Base-by-base conservation (phyloP, 1,284 basidiomycete species). In the Apiotrichum sp. region DNA sequence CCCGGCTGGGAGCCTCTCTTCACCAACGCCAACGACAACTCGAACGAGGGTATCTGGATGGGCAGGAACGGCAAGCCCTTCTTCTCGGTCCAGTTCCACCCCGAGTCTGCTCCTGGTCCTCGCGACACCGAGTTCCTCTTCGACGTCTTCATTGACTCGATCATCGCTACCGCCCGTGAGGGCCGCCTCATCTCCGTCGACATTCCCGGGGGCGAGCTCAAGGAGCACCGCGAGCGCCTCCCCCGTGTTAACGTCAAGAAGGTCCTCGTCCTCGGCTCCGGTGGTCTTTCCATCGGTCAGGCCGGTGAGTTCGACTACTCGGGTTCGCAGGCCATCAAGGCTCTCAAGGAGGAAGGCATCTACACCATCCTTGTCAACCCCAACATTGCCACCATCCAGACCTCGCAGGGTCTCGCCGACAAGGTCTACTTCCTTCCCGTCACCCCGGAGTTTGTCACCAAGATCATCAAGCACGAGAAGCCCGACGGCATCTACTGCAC, bases 51-150 rank as follows among this genome's bases (percentile, higher is more conserved):
- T 67, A 96, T 98, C 69, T 96, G 93, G 79, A 91, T 84, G 75
- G 85, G 87, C 63, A 83, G 85, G 71, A 88, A 86, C 65, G 75
- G 73, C 60, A 75, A 78, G 54, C 95, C 95, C 2, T 96, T 90
- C 81, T 98, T 98, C 78, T 96, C 92, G 42, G 95, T 98, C n/a
- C 96, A 98, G 74, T 99, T 99, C 82, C 96, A 99, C 77, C 96
- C 96, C 40, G 96, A 99, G 77, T 95, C 91, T 41, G 93, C 90
- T 4, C 93, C 96, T n/a, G 96, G 96, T 42, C 96, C 96, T 32
- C 84, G 93, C 58, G 96, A 99, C 74, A 98, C 96, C 56, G 96
- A 98, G 76, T 98, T 97, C 80, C 82, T 99, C 57, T 99, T 98
- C 74, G 93, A 98, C 63, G 92, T 96, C 44, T 99, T 99, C 82